phyloP scores from a whole-genome alignment of 139 green algal genomes.

The Tetraselmis chui region DNA sequence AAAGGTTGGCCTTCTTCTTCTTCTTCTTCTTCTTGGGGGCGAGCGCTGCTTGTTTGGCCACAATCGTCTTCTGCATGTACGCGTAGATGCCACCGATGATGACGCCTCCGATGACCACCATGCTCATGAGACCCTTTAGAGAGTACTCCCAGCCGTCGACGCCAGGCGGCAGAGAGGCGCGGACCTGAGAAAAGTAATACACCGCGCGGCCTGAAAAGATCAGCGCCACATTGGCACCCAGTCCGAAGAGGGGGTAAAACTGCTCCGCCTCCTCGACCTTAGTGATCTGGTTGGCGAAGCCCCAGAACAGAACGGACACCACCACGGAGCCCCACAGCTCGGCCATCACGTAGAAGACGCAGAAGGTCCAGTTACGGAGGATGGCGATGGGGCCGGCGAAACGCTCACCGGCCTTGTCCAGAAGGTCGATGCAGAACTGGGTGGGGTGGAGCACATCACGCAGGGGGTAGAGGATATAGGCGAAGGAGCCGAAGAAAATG shows the following conservation, averaged over 20 bases:
- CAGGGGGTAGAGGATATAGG: conserved; percentile 93
- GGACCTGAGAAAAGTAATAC: conserved; percentile 88
- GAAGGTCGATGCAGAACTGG: conserved; percentile 67
- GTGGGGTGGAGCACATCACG: conserved; percentile 85
- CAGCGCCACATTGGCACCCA: conserved; percentile 96
- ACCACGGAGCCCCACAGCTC: conserved; percentile 99
- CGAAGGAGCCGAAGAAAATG: conserved; percentile 93
- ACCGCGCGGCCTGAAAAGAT: conserved; percentile 95
- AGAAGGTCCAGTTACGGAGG: conserved; percentile 98
- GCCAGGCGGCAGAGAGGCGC: conserved; percentile 64
- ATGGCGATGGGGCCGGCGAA: conserved; percentile 95
- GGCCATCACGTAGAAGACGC: conserved; percentile 99
- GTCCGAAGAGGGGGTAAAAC: conserved; percentile 98
- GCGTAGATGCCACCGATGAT: conserved; percentile 78
- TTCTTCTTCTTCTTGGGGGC: conserved; percentile 80
- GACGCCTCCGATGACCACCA: conserved; percentile 84
- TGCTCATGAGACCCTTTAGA: conserved; percentile 92
- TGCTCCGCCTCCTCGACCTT: conserved; percentile 97
- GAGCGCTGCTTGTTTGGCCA: conserved; percentile 46
- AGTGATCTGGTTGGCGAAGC: conserved; percentile 96
- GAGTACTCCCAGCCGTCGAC: conserved; percentile 96
- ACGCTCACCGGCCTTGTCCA: conserved; percentile 60
- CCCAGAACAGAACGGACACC: conserved; percentile 99
- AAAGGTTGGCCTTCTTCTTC: conserved; percentile 90
- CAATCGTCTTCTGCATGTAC: conserved; percentile 74